Base-by-base conservation (phyloP, 306 rosid genomes). In the Lithocarpus polystachyus region DNA sequence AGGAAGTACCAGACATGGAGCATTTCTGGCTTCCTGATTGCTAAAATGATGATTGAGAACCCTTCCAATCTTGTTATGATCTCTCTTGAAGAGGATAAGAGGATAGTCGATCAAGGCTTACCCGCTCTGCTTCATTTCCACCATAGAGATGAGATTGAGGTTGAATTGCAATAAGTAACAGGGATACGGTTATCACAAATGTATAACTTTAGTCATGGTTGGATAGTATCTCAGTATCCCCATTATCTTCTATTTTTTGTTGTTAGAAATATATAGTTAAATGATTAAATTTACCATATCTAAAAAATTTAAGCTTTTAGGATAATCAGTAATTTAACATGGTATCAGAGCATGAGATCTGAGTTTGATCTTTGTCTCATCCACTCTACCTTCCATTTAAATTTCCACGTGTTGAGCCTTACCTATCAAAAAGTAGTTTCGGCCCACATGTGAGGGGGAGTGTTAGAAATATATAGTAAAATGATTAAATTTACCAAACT, bases 1-100 rank as follows among this genome's bases (percentile, higher is more conserved):
- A 78, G 82, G 59, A 78, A 78, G 31, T 56, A 78, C 31, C 53
- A 78, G 59, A 78, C 82, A 1, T 78, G 62, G 72, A 70, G 76
- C 51, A 78, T 68, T 17, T 70, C 84, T 15, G 80, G 84, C 15
- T 81, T 68, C 71, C 64, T 81, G 28, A 64, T 81, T 2, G 84
- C 73, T 15, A 81, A 68, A 29, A 28, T 75, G 84, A 59, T 81
- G 84, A 31, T 81, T 19, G 80, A 81, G 72, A 33, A 75, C 48
- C 79, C 79, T 6, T 15, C 70, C n/a, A 67, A 40, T 62, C 61
- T 74, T 23, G 11, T 33, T 19, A 9, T 80, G 62, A 61, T 75
- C 43, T 69, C 77, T 33, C 56, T 81, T 4, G 73, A 69, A 17
- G 68, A 70, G 56, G 73, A 69, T 76, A 75, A 74, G 75, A 67